A percentile compares a stretch with the other conserved stretches of the same genome.
Conservation (phyloP, 2,329 filamentous ascomycete genomes). For the Didymella sp. region DNA sequence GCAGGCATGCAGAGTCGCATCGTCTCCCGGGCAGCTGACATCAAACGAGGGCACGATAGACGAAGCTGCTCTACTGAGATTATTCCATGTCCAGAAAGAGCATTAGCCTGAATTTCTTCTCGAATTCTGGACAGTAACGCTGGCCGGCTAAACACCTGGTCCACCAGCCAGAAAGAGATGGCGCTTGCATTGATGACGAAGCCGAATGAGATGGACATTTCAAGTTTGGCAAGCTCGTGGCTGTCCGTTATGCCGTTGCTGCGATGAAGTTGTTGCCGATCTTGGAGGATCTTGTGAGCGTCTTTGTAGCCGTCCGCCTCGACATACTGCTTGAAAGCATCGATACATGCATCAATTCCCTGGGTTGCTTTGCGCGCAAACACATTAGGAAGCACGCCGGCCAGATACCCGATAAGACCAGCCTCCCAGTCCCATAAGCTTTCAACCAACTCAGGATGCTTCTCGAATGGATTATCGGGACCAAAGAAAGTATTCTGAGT, state of each 20-base stretch:
- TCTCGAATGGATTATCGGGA: conserved; percentile 52
- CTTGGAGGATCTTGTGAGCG: conserved; percentile 33
- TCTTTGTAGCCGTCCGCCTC: conserved; percentile 30
- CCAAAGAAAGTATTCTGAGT: conserved; percentile 54
- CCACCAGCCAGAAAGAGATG: conserved; percentile 56
- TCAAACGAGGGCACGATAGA: conserved; percentile 52
- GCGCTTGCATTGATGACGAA: conserved; percentile 54
- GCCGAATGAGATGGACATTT: conserved; percentile 42
- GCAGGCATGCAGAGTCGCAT: conserved; percentile 53
- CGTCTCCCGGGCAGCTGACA: conserved; percentile 56
- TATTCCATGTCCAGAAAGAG: conserved; percentile 23
- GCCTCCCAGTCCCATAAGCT: conserved; percentile 55
- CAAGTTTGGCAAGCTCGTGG: conserved; percentile 28
- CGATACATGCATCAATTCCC: conserved; percentile 43
- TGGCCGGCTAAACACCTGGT: conserved; percentile 53
- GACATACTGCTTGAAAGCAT: conserved; percentile 39
- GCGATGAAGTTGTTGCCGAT: conserved; percentile 30
- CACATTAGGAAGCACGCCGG: conserved; percentile 46
- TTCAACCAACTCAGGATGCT: conserved; percentile 45
- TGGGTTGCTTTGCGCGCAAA: conserved; percentile 50
- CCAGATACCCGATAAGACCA: conserved; percentile 40
- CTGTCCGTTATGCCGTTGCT: conserved; percentile 24
- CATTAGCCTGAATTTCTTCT: conserved; percentile 47
- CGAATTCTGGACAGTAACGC: conserved; percentile 51
- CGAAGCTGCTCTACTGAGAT: conserved; percentile 53